phyloP scores from a whole-genome alignment of 2,329 filamentous ascomycete genomes.

The Xylaria digitata region DNA sequence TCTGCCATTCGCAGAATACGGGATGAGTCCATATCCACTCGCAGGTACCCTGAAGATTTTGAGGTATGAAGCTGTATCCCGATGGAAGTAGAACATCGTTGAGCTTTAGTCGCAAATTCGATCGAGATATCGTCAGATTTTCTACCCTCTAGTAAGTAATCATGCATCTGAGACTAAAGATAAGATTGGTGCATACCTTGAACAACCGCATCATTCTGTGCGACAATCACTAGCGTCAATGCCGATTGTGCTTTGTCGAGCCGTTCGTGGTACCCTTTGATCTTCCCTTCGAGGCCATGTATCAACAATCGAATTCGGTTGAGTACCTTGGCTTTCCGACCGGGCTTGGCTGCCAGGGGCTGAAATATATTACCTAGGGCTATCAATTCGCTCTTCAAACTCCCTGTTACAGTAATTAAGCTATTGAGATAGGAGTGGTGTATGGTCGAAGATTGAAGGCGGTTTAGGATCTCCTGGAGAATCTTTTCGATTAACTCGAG shows the following conservation, averaged over 20 bases:
- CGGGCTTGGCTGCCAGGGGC: background rate
- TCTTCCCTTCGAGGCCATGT: constrained; percentile 5
- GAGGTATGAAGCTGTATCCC: constrained; percentile 26
- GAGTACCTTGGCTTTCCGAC: background rate
- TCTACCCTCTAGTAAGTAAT: constrained; percentile 7
- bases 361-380: background rate
- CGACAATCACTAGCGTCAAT: background rate
- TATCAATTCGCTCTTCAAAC: constrained; percentile 5
- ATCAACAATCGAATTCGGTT: constrained; percentile 1
- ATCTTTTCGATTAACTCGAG: constrained; percentile 16
- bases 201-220: constrained; percentile 6
- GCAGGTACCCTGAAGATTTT: constrained; percentile 22
- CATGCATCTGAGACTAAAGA: background rate
- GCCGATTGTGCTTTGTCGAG: constrained; percentile 11
- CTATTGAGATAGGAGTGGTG: background rate
- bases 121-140: constrained; percentile 9
- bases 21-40: constrained; percentile 31
- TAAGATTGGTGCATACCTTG: background rate
- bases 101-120: constrained; percentile 21
- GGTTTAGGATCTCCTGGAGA: constrained; percentile 18
- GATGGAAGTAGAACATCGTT: constrained; percentile 18
- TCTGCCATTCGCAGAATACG: constrained; percentile 23
- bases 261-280: constrained; percentile 11
- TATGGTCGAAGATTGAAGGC: constrained; percentile 3
- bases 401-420: background rate